Conservation (phyloP, 2,329 filamentous ascomycete genomes). For the Fusarium odoratissimum region DNA sequence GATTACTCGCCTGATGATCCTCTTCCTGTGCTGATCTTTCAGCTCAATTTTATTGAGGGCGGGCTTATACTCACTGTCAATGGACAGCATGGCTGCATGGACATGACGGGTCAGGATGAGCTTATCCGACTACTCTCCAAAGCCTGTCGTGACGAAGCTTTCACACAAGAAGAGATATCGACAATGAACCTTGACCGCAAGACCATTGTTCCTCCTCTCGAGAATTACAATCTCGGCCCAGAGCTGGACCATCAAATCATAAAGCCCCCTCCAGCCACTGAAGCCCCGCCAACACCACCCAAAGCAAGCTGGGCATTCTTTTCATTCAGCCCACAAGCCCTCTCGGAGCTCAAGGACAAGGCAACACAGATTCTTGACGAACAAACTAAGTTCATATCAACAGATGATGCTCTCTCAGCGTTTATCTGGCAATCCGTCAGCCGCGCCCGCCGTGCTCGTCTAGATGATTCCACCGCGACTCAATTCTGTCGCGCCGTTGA, state of each 20-base stretch:
- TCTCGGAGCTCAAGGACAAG: slow-evolving; percentile 55
- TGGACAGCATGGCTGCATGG: slow-evolving; percentile 62
- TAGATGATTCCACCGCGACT: slow-evolving; percentile 40
- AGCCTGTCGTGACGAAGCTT: slow-evolving; percentile 58
- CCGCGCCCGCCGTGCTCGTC: slow-evolving; percentile 54
- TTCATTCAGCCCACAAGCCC: slow-evolving; percentile 52
- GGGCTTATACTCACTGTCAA: slow-evolving; percentile 63
- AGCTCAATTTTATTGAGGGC: slow-evolving; percentile 60
- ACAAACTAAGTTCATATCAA: slow-evolving; percentile 59
- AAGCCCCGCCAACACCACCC: slow-evolving; percentile 26
- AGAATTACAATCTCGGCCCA: slow-evolving; percentile 50
- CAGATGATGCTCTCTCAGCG: slow-evolving; percentile 64
- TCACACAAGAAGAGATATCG: slow-evolving; percentile 57
- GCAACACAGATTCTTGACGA: slow-evolving; percentile 45
- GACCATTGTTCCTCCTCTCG: slow-evolving; percentile 54
- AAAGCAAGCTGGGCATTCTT: slow-evolving; percentile 59
- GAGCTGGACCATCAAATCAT: slow-evolving; percentile 53
- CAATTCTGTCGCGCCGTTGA: slow-evolving; percentile 62
- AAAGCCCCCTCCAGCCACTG: slow-evolving; percentile 35
- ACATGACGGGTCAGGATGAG: slow-evolving; percentile 61
- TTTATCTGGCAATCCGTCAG: slow-evolving; percentile 62
- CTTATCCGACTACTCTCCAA: slow-evolving; percentile 61
- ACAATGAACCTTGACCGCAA: slow-evolving; percentile 56
- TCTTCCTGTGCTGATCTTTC: slow-evolving; percentile 58
- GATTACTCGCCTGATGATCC: slow-evolving; percentile 37